phyloP scores from a whole-genome alignment of 2,329 filamentous ascomycete species.

The Nigrograna mackinnonii region DNA sequence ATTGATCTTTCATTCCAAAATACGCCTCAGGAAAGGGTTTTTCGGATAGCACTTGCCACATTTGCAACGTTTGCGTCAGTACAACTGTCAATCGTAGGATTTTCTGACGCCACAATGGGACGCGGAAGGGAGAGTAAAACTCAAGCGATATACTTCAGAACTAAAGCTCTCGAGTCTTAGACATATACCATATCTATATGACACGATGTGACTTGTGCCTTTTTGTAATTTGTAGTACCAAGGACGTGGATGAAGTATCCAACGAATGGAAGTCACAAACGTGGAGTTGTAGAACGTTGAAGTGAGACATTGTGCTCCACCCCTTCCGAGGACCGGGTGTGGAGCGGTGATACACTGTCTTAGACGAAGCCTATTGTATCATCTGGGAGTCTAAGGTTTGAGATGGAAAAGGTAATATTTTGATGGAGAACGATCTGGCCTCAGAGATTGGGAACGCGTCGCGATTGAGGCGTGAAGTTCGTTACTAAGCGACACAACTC shows the following conservation, averaged over 20 bases:
- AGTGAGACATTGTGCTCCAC: constrained; percentile 6
- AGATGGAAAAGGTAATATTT: background rate
- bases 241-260: background rate
- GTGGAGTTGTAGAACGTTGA: constrained; percentile 5
- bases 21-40: background rate
- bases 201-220: background rate
- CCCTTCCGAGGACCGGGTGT: constrained; percentile 3
- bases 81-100: background rate
- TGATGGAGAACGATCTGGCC: background rate
- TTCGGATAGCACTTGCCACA: background rate
- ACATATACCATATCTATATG: background rate
- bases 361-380: background rate
- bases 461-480: too few relatives aligned
- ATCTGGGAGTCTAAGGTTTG: background rate
- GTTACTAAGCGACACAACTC: too few relatives aligned
- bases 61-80: constrained; percentile 4
- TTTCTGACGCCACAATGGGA: background rate
- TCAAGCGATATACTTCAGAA: background rate
- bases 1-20: too few relatives aligned
- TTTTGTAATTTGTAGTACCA: background rate
- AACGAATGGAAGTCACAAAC: constrained; percentile 3
- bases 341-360: background rate
- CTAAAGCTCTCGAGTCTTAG: background rate
- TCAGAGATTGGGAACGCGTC: background rate
- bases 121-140: constrained; percentile 4